Evolutionary conservation across 73 alveolate genomes (phyloP), one percentile per base, ranked within the genome.

Genomic region (Stentor roeselii): DNA sequence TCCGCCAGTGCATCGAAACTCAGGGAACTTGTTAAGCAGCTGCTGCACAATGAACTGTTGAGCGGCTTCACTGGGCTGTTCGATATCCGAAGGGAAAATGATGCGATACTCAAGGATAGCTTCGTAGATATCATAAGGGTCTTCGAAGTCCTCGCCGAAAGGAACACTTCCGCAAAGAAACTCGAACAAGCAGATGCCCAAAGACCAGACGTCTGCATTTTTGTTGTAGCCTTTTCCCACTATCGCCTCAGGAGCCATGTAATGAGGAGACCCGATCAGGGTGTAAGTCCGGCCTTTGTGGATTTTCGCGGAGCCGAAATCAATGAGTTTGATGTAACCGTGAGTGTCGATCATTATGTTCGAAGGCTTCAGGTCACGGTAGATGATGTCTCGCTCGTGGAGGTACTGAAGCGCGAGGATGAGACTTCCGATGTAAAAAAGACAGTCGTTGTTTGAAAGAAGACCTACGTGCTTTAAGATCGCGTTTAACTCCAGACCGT

Each of bases 321-420:
- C 98, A 3, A 93, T 88, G 35, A 93, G 90, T 86, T 93, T 93
- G 84, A 93, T 75, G 86, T 88, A 86, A 1, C 98, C 98, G 27
- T 91, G 86, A 14, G 83, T 91, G 86, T 93, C 96, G 77, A 93
- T 85, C 98, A 93, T 91, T 15, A 93, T 88, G 86, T 93, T 93
- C 60, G 91, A 91, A 32, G 98, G 98, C 42, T 91, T 91, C 67
- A 93, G 74, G 91, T 93, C 96, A 39, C 98, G 75, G 75, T 91
- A 92, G 39, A 88, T 82, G 58, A 91, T 85, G 74, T 88, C 82
- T 75, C 78, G 88, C 38, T 86, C 86, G 74, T 93, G 96, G 60
- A 93, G 59, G 83, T 91, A 93, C 82, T 93, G 95, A 82, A 93
- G 60, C 39, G 86, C 87, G 6, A 86, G 60, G 37, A 86, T 86